phyloP scores from a whole-genome alignment of 208 protist species.

The Endotrypanum monterogeii region DNA sequence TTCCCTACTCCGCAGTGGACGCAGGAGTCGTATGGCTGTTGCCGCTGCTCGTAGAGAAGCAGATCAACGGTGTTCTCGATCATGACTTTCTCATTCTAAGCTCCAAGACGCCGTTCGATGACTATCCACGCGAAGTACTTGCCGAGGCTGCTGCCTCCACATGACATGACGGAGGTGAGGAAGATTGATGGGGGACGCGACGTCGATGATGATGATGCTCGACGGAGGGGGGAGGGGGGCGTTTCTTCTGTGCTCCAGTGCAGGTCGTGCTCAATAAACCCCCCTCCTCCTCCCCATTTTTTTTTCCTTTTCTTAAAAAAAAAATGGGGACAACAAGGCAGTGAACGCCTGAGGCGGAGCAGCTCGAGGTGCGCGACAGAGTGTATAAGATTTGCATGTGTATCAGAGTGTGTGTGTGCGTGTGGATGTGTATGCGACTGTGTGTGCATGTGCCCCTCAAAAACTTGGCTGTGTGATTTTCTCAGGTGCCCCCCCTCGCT shows the following conservation, averaged over 20 bases:
- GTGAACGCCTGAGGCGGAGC: no score
- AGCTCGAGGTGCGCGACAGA: background rate
- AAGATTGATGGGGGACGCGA: background rate
- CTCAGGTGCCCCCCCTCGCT: background rate
- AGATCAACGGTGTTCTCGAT: conserved; percentile 86
- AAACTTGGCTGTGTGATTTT: background rate
- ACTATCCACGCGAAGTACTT: conserved; percentile 34
- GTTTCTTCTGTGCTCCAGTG: background rate
- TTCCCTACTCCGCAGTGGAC: conserved; percentile 47
- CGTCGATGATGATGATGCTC: no score
- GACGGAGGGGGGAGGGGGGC: background rate
- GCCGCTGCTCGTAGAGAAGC: conserved; percentile 69
- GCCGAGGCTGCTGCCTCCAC: background rate
- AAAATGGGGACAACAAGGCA: background rate
- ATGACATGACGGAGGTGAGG: background rate
- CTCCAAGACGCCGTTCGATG: conserved; percentile 63
- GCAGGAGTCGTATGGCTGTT: conserved; percentile 67
- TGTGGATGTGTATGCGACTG: background rate
- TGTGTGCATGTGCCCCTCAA: background rate
- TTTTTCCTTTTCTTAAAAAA: no score
- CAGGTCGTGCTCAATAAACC: background rate
- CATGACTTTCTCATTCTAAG: conserved; percentile 60
- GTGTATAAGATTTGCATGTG: background rate
- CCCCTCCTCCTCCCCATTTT: no score
- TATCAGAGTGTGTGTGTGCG: background rate